These are phyloP conservation scores for Aspergillus sclerotialis DNA, from an alignment of 2,329 filamentous ascomycete species.

Conservation along the genomic window DNA sequence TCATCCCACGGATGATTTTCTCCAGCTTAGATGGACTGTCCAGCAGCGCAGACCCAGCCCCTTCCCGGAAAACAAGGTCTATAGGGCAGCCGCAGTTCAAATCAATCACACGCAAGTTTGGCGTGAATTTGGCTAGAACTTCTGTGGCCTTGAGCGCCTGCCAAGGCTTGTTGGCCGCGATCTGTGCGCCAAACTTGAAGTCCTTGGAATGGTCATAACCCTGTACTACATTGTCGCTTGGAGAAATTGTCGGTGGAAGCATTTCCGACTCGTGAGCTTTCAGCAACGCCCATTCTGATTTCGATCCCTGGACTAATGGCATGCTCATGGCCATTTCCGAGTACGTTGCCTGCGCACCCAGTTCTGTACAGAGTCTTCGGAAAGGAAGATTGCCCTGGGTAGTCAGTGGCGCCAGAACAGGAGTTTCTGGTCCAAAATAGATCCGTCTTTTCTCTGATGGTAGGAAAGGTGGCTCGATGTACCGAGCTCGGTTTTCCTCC, in stretches of 20 bases:
- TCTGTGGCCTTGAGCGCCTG: slow-evolving; percentile 83
- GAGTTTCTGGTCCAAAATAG: slow-evolving; percentile 92
- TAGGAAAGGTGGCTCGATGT: slow-evolving; percentile 76
- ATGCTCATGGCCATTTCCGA: slow-evolving; percentile 97
- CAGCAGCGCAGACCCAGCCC: slow-evolving; percentile 86
- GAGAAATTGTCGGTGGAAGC: slow-evolving; percentile 59
- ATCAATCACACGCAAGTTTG: slow-evolving; percentile 82
- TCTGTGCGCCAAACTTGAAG: slow-evolving; percentile 84
- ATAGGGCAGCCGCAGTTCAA: slow-evolving; percentile 97
- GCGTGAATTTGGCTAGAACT: slow-evolving; percentile 66
- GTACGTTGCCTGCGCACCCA: slow-evolving; percentile 90
- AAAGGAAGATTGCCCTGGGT: slow-evolving; percentile 97
- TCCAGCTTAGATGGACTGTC: slow-evolving; percentile 82
- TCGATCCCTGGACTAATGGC: slow-evolving; percentile 81
- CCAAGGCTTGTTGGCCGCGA: slow-evolving; percentile 89
- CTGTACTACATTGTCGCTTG: slow-evolving; percentile 51
- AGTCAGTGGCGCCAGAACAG: slow-evolving; percentile 85
- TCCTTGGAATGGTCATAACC: slow-evolving; percentile 79
- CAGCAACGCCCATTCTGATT: slow-evolving; percentile 89
- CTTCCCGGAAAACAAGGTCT: slow-evolving; percentile 81
- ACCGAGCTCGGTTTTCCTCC: slow-evolving; percentile 70
- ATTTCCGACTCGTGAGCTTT: slow-evolving; percentile 85
- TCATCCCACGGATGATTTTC: slow-evolving; percentile 95
- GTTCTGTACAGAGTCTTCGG: slow-evolving; percentile 76
- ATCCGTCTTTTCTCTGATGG: slow-evolving; percentile 89